Conservation (phyloP, 441 rosid species). For the Jatropha podagrica region DNA sequence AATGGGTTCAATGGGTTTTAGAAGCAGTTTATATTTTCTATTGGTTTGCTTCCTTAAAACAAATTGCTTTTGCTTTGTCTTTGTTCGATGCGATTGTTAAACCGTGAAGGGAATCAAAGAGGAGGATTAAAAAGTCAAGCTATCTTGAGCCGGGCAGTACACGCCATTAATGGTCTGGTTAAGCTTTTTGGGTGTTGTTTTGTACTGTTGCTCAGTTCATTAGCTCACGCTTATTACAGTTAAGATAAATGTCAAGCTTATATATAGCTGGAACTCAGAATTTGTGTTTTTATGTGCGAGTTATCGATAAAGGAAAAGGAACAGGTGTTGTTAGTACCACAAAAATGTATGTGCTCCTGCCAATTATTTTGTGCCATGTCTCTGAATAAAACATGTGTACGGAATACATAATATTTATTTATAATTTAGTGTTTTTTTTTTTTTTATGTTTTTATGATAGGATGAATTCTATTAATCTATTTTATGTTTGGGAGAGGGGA, state of each 20-base stretch:
- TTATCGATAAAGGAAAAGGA: not conserved
- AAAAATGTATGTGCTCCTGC: not conserved
- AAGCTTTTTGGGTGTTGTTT: too few relatives aligned
- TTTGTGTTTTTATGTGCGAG: too few relatives aligned
- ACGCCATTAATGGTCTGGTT: constrained; percentile 16
- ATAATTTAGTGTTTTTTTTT: too few relatives aligned
- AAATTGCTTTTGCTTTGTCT: constrained; percentile 12
- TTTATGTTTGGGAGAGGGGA: too few relatives aligned
- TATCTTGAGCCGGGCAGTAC: constrained; percentile 9
- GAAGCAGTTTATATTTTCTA: not conserved
- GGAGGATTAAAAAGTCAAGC: not conserved
- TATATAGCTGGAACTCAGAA: too few relatives aligned
- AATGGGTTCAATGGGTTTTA: not conserved
- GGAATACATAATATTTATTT: too few relatives aligned
- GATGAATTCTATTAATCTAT: too few relatives aligned
- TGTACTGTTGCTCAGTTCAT: not conserved
- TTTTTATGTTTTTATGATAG: too few relatives aligned
- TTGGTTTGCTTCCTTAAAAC: constrained; percentile 11
- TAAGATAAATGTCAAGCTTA: not conserved
- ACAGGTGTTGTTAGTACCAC: not conserved
- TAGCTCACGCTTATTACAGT: not conserved
- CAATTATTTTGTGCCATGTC: not conserved
- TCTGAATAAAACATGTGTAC: not conserved
- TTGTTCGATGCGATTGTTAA: not conserved
- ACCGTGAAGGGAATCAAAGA: constrained; percentile 13